Evolutionary conservation across 306 rosid genomes (phyloP), one percentile per base, ranked within the genome.

Genomic region (Elaeagnus macrophylla): DNA sequence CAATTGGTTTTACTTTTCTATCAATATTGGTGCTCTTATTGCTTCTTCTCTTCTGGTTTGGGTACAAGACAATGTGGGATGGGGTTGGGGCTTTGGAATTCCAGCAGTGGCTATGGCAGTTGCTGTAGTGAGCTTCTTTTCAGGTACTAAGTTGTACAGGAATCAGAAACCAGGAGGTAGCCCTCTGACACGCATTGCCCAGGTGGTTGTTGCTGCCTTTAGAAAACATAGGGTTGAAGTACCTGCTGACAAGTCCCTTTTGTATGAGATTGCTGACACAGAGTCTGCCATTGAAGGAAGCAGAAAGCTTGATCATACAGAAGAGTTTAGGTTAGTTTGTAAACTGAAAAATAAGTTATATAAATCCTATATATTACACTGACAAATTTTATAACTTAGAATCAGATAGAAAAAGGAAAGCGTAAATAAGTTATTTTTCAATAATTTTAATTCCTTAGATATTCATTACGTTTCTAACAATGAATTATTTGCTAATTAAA

Each of bases 101-200:
- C 95, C 91, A 3, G 83, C 91, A 5, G 85, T 65, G 8, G 46
- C 85, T 37, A 86, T 86, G 90, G 90, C 85, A 9, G 47, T 86
- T 54, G 95, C 91, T 8, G 85, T 82, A 15, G 67, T 62, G 51
- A 78, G 85, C 56, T 86, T 83, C 77, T 83, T 86, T 65, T 83
- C 84, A 0, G 95, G 95, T 14, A 74, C 86, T 8, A 43, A 64
- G 51, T 48, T 83, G 61, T 86, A 76, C 42, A 57, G 88, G 60
- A 74, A 78, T 61, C 93, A 86, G 75, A 83, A 67, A 66, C 85
- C 93, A 0, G 93, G 95, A 6, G 95, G 88, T 17, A 86, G 95
- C 65, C 56, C 95, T 15, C 63, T 80, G 46, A 78, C 79, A 0
- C 83, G 93, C 12, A 65, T 86, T 16, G 56, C 51, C 69, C 95